phyloP scores from a whole-genome alignment of 2,329 filamentous ascomycete genomes.

The Zalaria obscura region DNA sequence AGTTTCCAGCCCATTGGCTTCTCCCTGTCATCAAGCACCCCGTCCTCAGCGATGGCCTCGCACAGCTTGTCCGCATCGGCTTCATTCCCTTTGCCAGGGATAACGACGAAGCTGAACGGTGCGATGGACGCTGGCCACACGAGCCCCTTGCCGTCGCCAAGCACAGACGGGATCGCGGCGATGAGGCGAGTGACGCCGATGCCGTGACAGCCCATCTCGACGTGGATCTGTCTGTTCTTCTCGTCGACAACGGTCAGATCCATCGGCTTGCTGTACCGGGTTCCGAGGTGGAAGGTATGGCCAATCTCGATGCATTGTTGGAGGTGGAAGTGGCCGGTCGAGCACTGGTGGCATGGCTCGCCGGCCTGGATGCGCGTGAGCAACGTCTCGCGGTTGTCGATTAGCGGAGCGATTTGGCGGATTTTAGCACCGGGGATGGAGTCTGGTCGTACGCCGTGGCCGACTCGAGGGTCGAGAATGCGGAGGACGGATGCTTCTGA shows the following conservation, averaged over 20 bases:
- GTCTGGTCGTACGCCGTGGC: not conserved
- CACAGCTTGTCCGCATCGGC: constrained; percentile 3
- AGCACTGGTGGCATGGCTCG: constrained; percentile 61
- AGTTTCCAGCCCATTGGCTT: constrained; percentile 70
- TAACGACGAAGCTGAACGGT: constrained; percentile 63
- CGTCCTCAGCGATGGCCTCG: not conserved
- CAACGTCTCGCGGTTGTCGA: constrained; percentile 32
- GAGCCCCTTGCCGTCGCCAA: constrained; percentile 58
- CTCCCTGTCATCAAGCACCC: constrained; percentile 54
- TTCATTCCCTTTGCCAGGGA: constrained; percentile 28
- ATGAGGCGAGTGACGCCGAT: constrained; percentile 88
- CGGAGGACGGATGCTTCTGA: constrained; percentile 1
- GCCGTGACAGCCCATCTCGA: constrained; percentile 95
- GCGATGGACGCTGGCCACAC: constrained; percentile 83
- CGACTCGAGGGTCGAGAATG: constrained; percentile 13
- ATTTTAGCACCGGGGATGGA: not conserved
- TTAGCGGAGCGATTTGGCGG: not conserved
- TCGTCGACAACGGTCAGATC: constrained; percentile 41
- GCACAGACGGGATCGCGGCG: constrained; percentile 65
- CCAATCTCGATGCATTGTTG: constrained; percentile 76
- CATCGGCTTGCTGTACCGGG: constrained; percentile 69
- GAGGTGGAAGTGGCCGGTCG: constrained; percentile 45
- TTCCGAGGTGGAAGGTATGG: constrained; percentile 89
- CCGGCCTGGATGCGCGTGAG: constrained; percentile 52
- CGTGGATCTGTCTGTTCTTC: constrained; percentile 32